Percentiles rank a stretch among this genome's conserved stretches.
These are phyloP conservation scores for Glycine latifolia DNA, from an alignment of 306 rosid species.

Conservation along the genomic window DNA sequence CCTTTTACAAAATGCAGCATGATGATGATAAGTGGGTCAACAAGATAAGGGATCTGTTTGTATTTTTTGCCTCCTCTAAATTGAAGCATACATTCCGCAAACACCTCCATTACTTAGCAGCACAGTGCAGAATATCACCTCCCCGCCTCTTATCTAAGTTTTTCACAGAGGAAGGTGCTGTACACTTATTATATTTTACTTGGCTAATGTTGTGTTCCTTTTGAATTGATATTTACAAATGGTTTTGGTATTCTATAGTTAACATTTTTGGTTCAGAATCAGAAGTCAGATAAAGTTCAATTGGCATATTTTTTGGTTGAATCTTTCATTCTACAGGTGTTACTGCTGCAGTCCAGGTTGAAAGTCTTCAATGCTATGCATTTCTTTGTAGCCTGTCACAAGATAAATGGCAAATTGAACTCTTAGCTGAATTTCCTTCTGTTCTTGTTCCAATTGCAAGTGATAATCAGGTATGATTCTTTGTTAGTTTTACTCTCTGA, in stretches of 20 bases:
- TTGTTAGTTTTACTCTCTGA: neutral
- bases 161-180: conserved; percentile 83
- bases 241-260: neutral
- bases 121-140: conserved; percentile 69
- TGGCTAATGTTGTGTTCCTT: neutral
- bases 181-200: conserved; percentile 30
- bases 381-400: conserved; percentile 72
- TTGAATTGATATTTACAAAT: too few relatives aligned
- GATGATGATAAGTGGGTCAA: conserved; percentile 66
- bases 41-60: conserved; percentile 69
- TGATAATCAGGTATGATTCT: conserved; percentile 63
- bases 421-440: conserved; percentile 78
- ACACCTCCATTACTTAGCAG: conserved; percentile 72
- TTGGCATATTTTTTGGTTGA: conserved; percentile 35
- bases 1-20: conserved; percentile 63
- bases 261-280: neutral
- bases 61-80: conserved; percentile 70
- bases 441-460: conserved; percentile 81
- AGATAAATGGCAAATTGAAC: conserved; percentile 64
- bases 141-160: conserved; percentile 65
- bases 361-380: conserved; percentile 80
- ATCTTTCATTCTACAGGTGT: conserved; percentile 62
- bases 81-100: conserved; percentile 67
- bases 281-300: conserved; percentile 3
- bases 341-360: conserved; percentile 80